phyloP scores from a whole-genome alignment of 1,284 basidiomycete genomes.

The Grifola frondosa region DNA sequence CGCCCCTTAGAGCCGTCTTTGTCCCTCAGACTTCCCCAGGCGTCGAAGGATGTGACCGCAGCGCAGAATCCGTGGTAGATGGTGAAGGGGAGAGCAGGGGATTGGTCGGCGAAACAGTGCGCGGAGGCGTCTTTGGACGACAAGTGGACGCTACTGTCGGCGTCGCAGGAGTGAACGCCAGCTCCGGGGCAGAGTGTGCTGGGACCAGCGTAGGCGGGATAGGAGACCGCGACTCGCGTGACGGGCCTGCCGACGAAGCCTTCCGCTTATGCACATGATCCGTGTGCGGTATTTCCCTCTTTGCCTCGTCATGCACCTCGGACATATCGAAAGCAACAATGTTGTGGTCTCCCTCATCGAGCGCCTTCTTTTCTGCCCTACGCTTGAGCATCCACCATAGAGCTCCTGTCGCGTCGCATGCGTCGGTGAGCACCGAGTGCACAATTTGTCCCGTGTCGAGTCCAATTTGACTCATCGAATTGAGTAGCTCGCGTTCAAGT shows the following conservation, averaged over 20 bases:
- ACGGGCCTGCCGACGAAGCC: conserved; percentile 12
- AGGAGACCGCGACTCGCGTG: conserved; percentile 21
- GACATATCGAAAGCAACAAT: conserved; percentile 4
- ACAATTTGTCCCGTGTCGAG: conserved; percentile 94
- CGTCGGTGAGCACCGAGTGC: conserved; percentile 88
- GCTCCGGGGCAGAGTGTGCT: conserved; percentile 47
- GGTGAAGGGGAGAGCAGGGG: conserved; percentile 59
- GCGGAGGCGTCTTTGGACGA: conserved; percentile 52
- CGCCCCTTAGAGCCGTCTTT: conserved; percentile 49
- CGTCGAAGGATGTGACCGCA: conserved; percentile 62
- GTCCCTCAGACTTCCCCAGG: conserved; percentile 54
- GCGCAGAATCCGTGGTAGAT: conserved; percentile 49
- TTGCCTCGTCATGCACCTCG: conserved; percentile 23
- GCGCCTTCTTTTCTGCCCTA: conserved; percentile 66
- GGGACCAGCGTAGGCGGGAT: conserved; percentile 23
- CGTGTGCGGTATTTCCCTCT: conserved; percentile 28
- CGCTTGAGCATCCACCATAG: conserved; percentile 96
- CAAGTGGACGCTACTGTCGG: conserved; percentile 50
- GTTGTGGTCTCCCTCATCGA: conserved; percentile 39
- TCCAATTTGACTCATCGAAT: conserved; percentile 74
- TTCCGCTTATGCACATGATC: conserved; percentile 20
- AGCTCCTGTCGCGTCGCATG: conserved; percentile 90
- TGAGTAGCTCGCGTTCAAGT: conserved; percentile 80
- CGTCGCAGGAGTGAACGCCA: conserved; percentile 72
- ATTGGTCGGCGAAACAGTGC: conserved; percentile 46